phyloP scores from a whole-genome alignment of 768 basidiomycete genomes.

The Baorangia bicolor region DNA sequence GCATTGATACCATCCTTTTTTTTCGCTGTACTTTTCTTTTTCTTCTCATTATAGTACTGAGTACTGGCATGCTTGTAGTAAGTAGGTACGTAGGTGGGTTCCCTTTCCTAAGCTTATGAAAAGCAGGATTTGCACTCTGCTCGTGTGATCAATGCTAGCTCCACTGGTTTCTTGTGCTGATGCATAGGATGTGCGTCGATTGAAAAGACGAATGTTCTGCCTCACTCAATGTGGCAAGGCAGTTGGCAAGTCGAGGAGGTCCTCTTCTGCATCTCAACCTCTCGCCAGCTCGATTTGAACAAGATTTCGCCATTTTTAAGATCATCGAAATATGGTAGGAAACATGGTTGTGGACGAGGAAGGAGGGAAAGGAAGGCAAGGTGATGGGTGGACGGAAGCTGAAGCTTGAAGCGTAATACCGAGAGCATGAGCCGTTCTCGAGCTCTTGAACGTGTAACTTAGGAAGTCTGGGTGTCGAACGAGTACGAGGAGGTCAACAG shows the following conservation, averaged over 20 bases:
- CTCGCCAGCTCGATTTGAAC: background rate
- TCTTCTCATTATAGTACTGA: slow-evolving; percentile 9
- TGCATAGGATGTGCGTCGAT: background rate
- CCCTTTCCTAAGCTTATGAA: slow-evolving; percentile 9
- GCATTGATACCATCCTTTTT: slow-evolving; percentile 1
- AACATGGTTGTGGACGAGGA: too few species aligned
- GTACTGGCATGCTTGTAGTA: slow-evolving; percentile 14
- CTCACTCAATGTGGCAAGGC: background rate
- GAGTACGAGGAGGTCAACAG: too few species aligned
- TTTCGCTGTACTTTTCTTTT: background rate
- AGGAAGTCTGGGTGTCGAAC: too few species aligned
- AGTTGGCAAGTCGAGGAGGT: background rate
- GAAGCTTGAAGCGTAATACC: too few species aligned
- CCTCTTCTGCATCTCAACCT: too few species aligned
- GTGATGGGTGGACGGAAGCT: too few species aligned
- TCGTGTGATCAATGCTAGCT: background rate
- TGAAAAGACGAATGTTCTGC: background rate
- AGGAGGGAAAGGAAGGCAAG: too few species aligned
- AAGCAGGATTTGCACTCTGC: slow-evolving; percentile 38
- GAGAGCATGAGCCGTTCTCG: too few species aligned
- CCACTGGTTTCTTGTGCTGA: background rate
- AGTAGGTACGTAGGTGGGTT: background rate
- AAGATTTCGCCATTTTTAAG: too few species aligned
- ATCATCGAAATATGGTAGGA: too few species aligned
- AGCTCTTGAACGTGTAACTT: too few species aligned